phyloP scores from a whole-genome alignment of 2,329 filamentous ascomycete species.

The Stenocarpella maydis region DNA sequence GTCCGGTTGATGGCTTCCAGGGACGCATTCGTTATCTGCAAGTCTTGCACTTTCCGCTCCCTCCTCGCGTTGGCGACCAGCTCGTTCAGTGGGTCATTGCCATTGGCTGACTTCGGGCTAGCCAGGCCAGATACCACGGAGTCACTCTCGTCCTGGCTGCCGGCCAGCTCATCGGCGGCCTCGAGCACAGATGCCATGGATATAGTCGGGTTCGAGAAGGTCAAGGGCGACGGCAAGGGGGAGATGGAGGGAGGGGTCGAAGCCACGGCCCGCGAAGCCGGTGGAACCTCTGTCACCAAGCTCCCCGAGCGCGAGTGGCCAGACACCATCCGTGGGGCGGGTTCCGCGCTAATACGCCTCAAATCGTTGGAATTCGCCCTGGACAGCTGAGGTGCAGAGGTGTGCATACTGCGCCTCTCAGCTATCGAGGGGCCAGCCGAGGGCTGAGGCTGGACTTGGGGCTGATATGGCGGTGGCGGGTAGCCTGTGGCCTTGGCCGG shows the following conservation, averaged over 20 bases:
- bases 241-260: constrained; percentile 47
- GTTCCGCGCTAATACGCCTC: constrained; percentile 53
- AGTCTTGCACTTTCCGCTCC: constrained; percentile 92
- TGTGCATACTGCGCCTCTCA: constrained; percentile 43
- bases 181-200: constrained; percentile 66
- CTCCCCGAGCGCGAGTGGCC: constrained; percentile 54
- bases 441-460: constrained; percentile 32
- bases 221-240: constrained; percentile 36
- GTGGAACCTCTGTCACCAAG: constrained; percentile 47
- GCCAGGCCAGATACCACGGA: constrained; percentile 47
- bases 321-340: constrained; percentile 45
- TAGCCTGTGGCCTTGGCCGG: constrained; percentile 45
- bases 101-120: constrained; percentile 65
- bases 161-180: constrained; percentile 59
- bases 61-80: constrained; percentile 86
- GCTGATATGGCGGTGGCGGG: constrained; percentile 36
- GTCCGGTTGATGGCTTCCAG: constrained; percentile 94
- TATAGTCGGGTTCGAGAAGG: constrained; percentile 47
- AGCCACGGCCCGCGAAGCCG: constrained; percentile 48
- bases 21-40: constrained; percentile 96
- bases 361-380: constrained; percentile 45
- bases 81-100: constrained; percentile 72
- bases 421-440: constrained; percentile 37
- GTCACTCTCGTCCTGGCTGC: constrained; percentile 40
- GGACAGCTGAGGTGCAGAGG: constrained; percentile 49